Conservation (phyloP, 164 flowering plant genomes). For the Brasenia schreberi region DNA sequence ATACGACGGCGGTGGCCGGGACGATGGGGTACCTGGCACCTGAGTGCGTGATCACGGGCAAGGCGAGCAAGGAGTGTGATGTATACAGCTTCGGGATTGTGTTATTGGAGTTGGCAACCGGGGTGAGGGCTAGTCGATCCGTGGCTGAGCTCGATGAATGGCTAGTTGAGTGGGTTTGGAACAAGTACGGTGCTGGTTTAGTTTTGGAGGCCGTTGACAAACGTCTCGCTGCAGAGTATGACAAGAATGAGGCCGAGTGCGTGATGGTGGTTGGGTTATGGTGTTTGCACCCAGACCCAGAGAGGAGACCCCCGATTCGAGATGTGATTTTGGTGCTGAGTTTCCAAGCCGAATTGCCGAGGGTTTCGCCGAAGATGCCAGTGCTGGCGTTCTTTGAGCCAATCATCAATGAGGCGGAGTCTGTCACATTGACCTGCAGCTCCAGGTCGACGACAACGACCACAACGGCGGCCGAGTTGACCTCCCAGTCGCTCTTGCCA, state of each 20-base stretch:
- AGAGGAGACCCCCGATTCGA: conserved; percentile 27
- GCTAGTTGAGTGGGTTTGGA: conserved; percentile 45
- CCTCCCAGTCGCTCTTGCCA: neutral
- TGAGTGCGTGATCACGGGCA: conserved; percentile 35
- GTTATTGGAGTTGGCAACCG: conserved; percentile 34
- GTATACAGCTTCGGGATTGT: conserved; percentile 52
- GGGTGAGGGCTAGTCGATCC: conserved; percentile 18
- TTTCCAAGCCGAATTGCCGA: conserved; percentile 31
- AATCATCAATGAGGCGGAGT: conserved; percentile 3
- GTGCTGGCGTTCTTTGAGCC: conserved; percentile 19
- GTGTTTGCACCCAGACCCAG: conserved; percentile 39
- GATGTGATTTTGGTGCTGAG: conserved; percentile 28
- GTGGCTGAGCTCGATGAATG: conserved; percentile 14
- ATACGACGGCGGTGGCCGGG: conserved; percentile 40
- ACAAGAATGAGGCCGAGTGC: conserved; percentile 21
- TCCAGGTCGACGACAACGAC: neutral
- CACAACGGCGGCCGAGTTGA: neutral
- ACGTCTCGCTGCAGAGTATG: conserved; percentile 14
- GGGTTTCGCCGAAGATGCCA: conserved; percentile 28
- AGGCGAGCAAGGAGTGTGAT: conserved; percentile 40
- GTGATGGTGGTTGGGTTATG: conserved; percentile 37
- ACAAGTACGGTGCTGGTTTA: conserved; percentile 26
- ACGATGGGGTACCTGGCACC: conserved; percentile 58
- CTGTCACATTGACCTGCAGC: conserved; percentile 2
- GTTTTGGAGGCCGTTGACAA: conserved; percentile 26